phyloP scores from a whole-genome alignment of 495 filamentous ascomycete genomes.

The Aspergillus bridgeri region DNA sequence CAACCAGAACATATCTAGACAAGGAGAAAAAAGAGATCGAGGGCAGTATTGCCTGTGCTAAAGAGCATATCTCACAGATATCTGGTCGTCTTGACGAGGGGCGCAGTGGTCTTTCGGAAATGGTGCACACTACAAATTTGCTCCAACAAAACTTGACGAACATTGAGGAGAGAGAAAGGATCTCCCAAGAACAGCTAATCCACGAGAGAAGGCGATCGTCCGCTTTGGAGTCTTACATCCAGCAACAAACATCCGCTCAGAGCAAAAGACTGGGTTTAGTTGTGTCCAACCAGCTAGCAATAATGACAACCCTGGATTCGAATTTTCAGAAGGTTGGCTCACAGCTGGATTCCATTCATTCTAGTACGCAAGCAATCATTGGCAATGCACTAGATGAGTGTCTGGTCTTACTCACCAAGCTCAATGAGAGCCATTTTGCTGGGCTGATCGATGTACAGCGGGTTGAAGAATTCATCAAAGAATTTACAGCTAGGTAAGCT shows the following conservation, averaged over 20 bases:
- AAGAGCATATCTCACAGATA: conserved; percentile 16
- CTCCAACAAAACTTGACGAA: conserved; percentile 22
- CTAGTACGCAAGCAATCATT: conserved; percentile 12
- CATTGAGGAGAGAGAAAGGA: conserved; percentile 15
- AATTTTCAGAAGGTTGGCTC: conserved; percentile 13
- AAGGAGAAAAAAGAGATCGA: conserved; percentile 28
- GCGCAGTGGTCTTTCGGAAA: conserved; percentile 14
- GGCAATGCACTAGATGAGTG: conserved; percentile 17
- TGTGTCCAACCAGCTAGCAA: conserved; percentile 24
- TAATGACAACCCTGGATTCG: conserved; percentile 20
- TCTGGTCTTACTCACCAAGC: conserved; percentile 12
- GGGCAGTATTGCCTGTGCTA: conserved; percentile 22
- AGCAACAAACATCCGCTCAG: conserved; percentile 26
- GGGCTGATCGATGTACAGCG: conserved; percentile 20
- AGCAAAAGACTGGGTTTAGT: conserved; percentile 22
- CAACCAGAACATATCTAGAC: conserved; percentile 14
- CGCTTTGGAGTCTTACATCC: conserved; percentile 34
- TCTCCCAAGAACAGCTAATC: conserved; percentile 18
- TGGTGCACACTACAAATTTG: conserved; percentile 9
- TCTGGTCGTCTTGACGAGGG: conserved; percentile 16
- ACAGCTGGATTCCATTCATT: conserved; percentile 13
- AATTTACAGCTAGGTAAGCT: conserved; percentile 25
- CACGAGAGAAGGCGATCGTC: conserved; percentile 28
- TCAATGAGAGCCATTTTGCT: conserved; percentile 18
- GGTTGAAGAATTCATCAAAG: conserved; percentile 15